phyloP scores from a whole-genome alignment of 441 rosid genomes.

The Aquilaria agallochum region DNA sequence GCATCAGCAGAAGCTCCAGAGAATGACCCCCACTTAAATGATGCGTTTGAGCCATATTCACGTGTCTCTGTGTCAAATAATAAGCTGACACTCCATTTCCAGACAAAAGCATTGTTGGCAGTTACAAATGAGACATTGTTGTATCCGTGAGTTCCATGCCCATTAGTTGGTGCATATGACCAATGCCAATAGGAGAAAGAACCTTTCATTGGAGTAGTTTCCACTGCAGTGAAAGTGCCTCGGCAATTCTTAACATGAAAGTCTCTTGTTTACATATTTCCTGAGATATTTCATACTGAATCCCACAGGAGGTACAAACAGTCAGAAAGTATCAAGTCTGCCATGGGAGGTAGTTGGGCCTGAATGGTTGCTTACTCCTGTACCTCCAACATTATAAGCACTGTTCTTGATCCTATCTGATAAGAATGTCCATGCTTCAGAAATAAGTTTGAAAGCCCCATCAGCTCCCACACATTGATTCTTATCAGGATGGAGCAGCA shows the following conservation, averaged over 20 bases:
- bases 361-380: slow-evolving; percentile 39
- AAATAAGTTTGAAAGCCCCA: slow-evolving; percentile 93
- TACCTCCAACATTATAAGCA: slow-evolving; percentile 54
- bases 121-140: slow-evolving; percentile 76
- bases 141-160: slow-evolving; percentile 70
- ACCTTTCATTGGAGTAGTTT: slow-evolving; percentile 89
- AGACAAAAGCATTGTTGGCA: slow-evolving; percentile 37
- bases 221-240: slow-evolving; percentile 88
- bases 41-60: slow-evolving; percentile 66
- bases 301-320: slow-evolving; percentile 96
- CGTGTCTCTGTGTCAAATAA: slow-evolving; percentile 61
- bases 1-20: slow-evolving; percentile 48
- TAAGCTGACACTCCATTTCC: slow-evolving; percentile 58
- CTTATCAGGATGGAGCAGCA: slow-evolving; percentile 92
- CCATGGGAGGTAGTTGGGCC: slow-evolving; percentile 46
- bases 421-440: slow-evolving; percentile 88
- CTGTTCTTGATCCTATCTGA: slow-evolving; percentile 71
- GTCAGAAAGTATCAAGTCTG: slow-evolving; percentile 95
- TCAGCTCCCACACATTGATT: slow-evolving; percentile 94
- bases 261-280: slow-evolving; percentile 95
- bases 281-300: slow-evolving; percentile 94
- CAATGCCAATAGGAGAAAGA: slow-evolving; percentile 76
- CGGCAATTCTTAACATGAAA: slow-evolving; percentile 98
- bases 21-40: slow-evolving; percentile 74
- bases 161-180: slow-evolving; percentile 60